Conservation (phyloP, 345 rosid genomes). For the Dipteronia dyeriana region DNA sequence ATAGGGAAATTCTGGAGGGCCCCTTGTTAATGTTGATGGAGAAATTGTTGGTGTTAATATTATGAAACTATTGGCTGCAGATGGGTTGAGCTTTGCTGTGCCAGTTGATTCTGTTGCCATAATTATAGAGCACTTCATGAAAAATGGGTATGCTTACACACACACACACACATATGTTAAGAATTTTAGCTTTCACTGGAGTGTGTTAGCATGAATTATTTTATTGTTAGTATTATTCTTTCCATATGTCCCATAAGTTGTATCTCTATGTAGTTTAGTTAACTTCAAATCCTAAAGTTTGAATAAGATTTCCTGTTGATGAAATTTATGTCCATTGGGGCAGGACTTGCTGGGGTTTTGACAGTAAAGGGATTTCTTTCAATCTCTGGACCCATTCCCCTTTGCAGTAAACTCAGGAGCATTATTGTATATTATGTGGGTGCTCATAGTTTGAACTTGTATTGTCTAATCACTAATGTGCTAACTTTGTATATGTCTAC, state of each 20-base stretch:
- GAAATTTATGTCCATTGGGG: neutral
- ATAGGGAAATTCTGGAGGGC: slow-evolving; percentile 97
- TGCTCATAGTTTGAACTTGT: neutral
- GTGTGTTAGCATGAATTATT: neutral
- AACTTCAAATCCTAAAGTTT: neutral
- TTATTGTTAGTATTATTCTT: neutral
- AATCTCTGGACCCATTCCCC: neutral
- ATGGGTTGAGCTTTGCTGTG: slow-evolving; percentile 77
- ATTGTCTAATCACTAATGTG: neutral
- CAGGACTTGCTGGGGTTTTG: neutral
- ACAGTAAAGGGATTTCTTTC: neutral
- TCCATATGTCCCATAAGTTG: neutral
- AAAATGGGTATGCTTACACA: slow-evolving; percentile 58
- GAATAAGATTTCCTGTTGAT: neutral
- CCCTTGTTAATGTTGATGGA: slow-evolving; percentile 89
- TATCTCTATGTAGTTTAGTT: neutral
- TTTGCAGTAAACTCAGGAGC: neutral
- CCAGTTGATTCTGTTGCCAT: slow-evolving; percentile 78
- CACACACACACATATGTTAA: neutral
- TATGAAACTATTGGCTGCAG: slow-evolving; percentile 80
- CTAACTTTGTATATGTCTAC: neutral
- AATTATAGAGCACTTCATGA: slow-evolving; percentile 81
- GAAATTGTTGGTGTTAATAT: slow-evolving; percentile 87
- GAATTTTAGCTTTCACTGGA: neutral
- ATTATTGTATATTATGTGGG: neutral